Evolutionary conservation across 2,329 filamentous ascomycete species (phyloP), one percentile per base, ranked within the genome.

Genomic region (Penicillium oxalicum): DNA sequence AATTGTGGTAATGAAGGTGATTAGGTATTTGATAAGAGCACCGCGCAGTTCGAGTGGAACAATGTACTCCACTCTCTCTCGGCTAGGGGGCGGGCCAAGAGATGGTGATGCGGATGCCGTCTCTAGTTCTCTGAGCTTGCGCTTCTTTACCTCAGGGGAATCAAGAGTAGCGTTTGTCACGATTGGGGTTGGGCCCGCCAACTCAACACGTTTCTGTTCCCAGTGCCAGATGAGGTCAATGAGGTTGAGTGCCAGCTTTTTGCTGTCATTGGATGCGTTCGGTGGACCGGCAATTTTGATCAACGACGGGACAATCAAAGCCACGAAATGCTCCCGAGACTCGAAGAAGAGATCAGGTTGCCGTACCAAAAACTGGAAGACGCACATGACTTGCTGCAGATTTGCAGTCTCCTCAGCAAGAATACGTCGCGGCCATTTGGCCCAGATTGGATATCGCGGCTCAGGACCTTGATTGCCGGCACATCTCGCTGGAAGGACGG

Each of bases 301-400:
- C 33, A 98, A 75, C 4, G 89, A 91, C 1, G 84, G 85, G 48
- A 98, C 91, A 65, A 98, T 94, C 55, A 93, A 80, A 48, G 87
- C 81, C 4, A 90, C 83, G 56, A 97, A 94, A 63, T 91, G 91
- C 56, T 98, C 93, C 47, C 93, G 80, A 1, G 89, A 90, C 55
- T 97, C 91, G 59, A 94, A 98, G 72, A 98, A 98, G 4, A 98
- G 75, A 61, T 93, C 86, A 0, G 91, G 87, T 65, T 98, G 91
- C 48, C 88, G 83, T 33, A 96, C 91, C 32, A 98, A 77, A 71
- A 98, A 98, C 62, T 96, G 87, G 74, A 96, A 97, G 60, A 98
- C 97, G 72, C 87, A 93, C 45, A 90, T 95, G 73, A 97, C 86
- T 70, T 97, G 93, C 68, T 95, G 91, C 40, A 91, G 79, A 60